Conservation (phyloP, 257 asterid species). For the Coffea canephora region DNA sequence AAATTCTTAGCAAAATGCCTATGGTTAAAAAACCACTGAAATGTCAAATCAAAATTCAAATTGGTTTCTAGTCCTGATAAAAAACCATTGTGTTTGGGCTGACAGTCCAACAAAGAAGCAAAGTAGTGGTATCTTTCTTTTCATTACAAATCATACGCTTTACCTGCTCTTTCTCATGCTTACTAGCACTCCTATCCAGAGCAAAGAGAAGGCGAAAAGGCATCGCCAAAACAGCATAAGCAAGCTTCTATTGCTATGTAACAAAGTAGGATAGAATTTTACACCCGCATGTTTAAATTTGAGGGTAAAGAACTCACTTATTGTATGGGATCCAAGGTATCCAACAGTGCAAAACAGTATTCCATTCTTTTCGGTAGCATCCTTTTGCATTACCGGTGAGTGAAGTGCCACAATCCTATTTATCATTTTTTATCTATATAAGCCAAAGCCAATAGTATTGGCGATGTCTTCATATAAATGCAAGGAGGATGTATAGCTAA, state of each 20-base stretch:
- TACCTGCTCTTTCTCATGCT: no score
- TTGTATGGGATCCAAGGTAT: neutral
- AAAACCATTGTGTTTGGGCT: neutral
- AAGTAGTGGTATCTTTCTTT: neutral
- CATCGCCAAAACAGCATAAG: neutral
- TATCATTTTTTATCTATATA: slow-evolving; percentile 17
- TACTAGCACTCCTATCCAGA: no score
- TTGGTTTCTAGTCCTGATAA: neutral
- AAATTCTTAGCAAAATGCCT: no score
- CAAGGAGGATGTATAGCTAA: neutral
- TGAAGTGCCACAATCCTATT: slow-evolving; percentile 20
- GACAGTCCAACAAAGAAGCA: neutral
- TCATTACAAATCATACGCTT: no score
- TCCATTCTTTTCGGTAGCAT: slow-evolving; percentile 9
- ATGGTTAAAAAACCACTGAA: no score
- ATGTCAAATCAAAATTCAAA: neutral
- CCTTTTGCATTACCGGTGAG: slow-evolving; percentile 11
- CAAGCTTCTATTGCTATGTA: neutral
- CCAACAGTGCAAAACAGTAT: neutral
- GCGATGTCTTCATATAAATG: neutral
- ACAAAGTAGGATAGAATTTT: slow-evolving; percentile 3
- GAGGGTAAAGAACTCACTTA: no score
- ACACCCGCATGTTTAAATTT: neutral
- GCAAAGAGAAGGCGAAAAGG: neutral
- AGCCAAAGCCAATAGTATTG: slow-evolving; percentile 12